Percentiles rank a stretch among this genome's conserved stretches.
Evolutionary conservation across 345 rosid genomes (phyloP).

Genomic region (Crucihimalaya himalaica): DNA sequence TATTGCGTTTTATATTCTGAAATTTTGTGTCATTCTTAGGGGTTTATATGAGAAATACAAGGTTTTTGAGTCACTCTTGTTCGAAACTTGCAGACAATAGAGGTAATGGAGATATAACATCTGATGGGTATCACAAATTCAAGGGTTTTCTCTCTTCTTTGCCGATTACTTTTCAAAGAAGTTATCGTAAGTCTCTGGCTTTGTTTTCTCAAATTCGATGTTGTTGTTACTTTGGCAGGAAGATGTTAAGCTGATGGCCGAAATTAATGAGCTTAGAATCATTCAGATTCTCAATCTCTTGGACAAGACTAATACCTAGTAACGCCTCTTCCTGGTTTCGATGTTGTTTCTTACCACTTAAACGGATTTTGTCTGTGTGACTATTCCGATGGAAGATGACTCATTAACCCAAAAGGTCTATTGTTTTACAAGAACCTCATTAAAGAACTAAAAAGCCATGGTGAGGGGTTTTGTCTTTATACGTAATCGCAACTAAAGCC

Average conservation of each 20-base stretch:
- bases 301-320: constrained; percentile 85
- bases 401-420: constrained; percentile 60
- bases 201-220: not conserved
- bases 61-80: not conserved
- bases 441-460: constrained; percentile 51
- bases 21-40: not conserved
- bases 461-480: constrained; percentile 27
- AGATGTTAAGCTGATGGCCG: constrained; percentile 77
- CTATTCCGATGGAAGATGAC: constrained; percentile 63
- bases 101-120: constrained; percentile 55
- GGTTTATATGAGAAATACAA: not conserved
- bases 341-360: not conserved
- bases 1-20: too few relatives aligned
- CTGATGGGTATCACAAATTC: constrained; percentile 66
- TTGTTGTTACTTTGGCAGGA: constrained; percentile 45
- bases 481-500: not conserved
- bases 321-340: not conserved
- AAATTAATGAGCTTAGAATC: constrained; percentile 63
- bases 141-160: constrained; percentile 44
- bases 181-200: not conserved
- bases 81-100: constrained; percentile 21
- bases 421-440: constrained; percentile 61
- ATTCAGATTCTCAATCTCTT: constrained; percentile 81
- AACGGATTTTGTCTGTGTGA: not conserved
- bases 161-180: not conserved